A percentile compares a stretch with the other conserved stretches of the same genome.
These are phyloP conservation scores for Rhizopogon roseolus DNA, from an alignment of 768 basidiomycete species.

Conservation along the genomic window DNA sequence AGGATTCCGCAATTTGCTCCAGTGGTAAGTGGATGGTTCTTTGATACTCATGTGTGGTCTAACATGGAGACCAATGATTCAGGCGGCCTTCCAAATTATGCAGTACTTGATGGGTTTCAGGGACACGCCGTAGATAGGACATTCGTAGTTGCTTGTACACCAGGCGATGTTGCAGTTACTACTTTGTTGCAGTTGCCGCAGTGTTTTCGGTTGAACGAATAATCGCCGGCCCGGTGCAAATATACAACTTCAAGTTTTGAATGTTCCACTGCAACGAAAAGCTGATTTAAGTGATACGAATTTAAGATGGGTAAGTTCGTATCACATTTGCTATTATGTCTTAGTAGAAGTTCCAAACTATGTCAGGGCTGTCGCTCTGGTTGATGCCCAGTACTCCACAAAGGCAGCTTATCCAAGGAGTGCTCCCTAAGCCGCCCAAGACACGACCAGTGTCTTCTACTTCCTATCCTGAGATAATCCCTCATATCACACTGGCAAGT, in stretches of 20 bases:
- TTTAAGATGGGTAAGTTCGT: background rate
- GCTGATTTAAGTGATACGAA: background rate
- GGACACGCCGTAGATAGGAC: conserved; percentile 31
- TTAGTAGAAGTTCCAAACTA: background rate
- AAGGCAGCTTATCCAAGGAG: conserved; percentile 35
- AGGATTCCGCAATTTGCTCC: conserved; percentile 70
- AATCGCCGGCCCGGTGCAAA: too few relatives aligned
- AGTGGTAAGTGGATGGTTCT: conserved; percentile 31
- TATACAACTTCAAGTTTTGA: too few relatives aligned
- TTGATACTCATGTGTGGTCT: background rate
- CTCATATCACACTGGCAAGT: conserved; percentile 64
- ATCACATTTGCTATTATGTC: background rate
- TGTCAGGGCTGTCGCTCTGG: conserved; percentile 61
- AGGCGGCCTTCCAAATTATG: conserved; percentile 72
- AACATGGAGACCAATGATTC: background rate
- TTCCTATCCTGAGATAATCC: conserved; percentile 58
- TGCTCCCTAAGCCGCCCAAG: conserved; percentile 38
- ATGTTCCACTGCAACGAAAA: background rate
- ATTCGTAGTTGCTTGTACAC: background rate
- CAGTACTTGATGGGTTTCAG: conserved; percentile 64
- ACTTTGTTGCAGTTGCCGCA: background rate
- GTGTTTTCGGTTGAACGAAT: too few relatives aligned
- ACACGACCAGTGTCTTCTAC: conserved; percentile 15
- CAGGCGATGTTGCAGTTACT: too few relatives aligned
- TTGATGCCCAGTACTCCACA: conserved; percentile 53